Percentiles rank a stretch among this genome's conserved stretches.
Evolutionary conservation across 768 basidiomycete genomes (phyloP).

Genomic region (Tricholoma bakamatsutake): DNA sequence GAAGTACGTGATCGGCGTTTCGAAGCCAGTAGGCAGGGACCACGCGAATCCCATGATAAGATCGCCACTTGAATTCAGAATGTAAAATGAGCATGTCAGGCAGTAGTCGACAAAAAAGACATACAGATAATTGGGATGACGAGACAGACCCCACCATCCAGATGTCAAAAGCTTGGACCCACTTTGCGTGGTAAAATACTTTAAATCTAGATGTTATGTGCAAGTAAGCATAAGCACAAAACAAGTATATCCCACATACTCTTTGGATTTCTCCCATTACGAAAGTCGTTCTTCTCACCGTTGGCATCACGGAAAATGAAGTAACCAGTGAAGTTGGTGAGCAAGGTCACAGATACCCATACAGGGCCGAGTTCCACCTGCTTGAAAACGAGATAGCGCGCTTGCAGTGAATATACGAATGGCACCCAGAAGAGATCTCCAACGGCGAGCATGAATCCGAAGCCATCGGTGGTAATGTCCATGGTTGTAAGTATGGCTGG

Average conservation of each 20-base stretch:
- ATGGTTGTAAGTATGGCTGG: constrained; percentile 89
- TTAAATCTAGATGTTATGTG: constrained; percentile 8
- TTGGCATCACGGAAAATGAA: constrained; percentile 90
- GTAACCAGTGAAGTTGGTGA: constrained; percentile 68
- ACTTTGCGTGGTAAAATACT: constrained; percentile 47
- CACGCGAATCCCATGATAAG: constrained; percentile 87
- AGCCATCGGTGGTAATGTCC: constrained; percentile 97
- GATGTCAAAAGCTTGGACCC: constrained; percentile 90
- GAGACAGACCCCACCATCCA: constrained; percentile 95
- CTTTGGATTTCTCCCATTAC: constrained; percentile 91
- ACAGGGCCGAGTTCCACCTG: constrained; percentile 71
- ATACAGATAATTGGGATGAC: constrained; percentile 90
- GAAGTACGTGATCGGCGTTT: constrained; percentile 94
- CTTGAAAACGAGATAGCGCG: constrained; percentile 90
- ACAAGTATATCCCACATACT: constrained; percentile 39
- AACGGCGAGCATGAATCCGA: constrained; percentile 96
- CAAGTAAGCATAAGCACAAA: background rate
- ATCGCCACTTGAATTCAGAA: constrained; percentile 52
- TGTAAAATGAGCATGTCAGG: background rate
- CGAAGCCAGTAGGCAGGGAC: constrained; percentile 89
- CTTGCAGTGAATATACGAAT: constrained; percentile 90
- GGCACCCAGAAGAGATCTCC: constrained; percentile 95
- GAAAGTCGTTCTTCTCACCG: constrained; percentile 92
- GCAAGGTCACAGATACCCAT: constrained; percentile 51
- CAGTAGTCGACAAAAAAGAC: constrained; percentile 16